A percentile compares a stretch with the other conserved stretches of the same genome.
Conservation (phyloP, 352 stramenopile species). For the Detonula confervacea region DNA sequence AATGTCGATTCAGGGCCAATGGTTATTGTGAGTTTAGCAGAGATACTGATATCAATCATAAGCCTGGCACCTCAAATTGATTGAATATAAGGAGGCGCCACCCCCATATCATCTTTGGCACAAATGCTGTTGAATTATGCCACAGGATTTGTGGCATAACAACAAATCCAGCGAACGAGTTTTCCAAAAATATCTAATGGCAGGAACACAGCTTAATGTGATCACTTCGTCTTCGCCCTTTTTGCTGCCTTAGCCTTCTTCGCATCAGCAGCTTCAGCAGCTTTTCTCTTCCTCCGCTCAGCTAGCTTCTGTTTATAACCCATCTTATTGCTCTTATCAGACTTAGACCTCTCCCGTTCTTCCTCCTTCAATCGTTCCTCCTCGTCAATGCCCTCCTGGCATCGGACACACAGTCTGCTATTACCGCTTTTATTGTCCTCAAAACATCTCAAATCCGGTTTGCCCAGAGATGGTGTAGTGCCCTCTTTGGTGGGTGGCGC, state of each 20-base stretch:
- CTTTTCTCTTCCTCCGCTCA: slow-evolving; percentile 40
- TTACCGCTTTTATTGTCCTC: slow-evolving; percentile 63
- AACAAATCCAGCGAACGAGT: no score
- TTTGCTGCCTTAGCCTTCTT: slow-evolving; percentile 8
- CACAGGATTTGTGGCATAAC: no score
- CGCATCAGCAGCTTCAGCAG: slow-evolving; percentile 7
- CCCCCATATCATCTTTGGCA: no score
- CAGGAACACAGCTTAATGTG: no score
- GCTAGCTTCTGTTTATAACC: slow-evolving; percentile 46
- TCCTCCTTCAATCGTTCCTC: slow-evolving; percentile 57
- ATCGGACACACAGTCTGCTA: slow-evolving; percentile 70
- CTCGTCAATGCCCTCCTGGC: slow-evolving; percentile 66
- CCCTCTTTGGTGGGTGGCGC: slow-evolving; percentile 50
- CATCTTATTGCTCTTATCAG: slow-evolving; percentile 60
- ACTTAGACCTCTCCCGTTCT: slow-evolving; percentile 48
- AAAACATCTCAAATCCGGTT: slow-evolving; percentile 76
- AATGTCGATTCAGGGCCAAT: no score
- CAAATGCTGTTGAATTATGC: no score
- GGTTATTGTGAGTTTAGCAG: no score
- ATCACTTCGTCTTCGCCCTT: slow-evolving; percentile 17
- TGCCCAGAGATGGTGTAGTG: slow-evolving; percentile 64
- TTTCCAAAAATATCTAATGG: no score
- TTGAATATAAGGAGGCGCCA: no score
- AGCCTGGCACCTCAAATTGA: no score
- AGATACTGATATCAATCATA: no score